Base-by-base conservation (phyloP, 2,329 filamentous ascomycete species). In the Tolypocladium cylindrosporum region DNA sequence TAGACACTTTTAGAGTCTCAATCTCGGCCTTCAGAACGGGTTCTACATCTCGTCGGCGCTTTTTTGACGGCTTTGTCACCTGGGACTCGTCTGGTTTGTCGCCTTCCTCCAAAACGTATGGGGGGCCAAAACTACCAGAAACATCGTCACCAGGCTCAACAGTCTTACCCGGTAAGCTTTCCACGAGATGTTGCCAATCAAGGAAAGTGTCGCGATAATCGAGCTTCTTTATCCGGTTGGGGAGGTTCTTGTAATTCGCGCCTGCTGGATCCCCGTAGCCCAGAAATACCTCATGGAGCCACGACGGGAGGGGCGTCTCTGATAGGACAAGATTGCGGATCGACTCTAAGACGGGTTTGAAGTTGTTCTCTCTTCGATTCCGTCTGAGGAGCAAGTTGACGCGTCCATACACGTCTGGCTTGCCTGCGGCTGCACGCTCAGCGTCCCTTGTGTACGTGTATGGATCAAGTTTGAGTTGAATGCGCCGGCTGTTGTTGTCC, bases 231-330 rank as follows among this genome's bases (percentile, higher is more conserved):
- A 96, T 79, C 59, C 86, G 83, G 69, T 91, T 94, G 1, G 89
- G 76, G 19, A 99, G 75, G 55, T 91, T 87, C 62, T 89, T 91
- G 74, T 96, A 96, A 27, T 85, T 89, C 40, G 94, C 94, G 59
- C 89, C 87, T 37, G 90, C 83, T 59, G 94, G 93, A 71, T 99
- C 92, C 53, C 94, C 94, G 70, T 96, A 97, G 3, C 94, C 94
- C n/a, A 99, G 77, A 71, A 97, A 99, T 11, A 97, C 93, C 64
- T 97, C 94, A 67, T 96, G 91, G 50, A 99, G 79, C 94, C 94
- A 99, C 2, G 87, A 83, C 16, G 94, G 91, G 57, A 97, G 79
- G 8, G 90, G 89, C 24, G 93, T 86, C 65, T 96, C 90, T 0
- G 91, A 91, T 40, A 96, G 78, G 2, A 91, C 88, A 37, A 99